Percentiles rank a stretch among this genome's conserved stretches.
Conservation (phyloP, 2,329 filamentous ascomycete genomes). For the Aspergillus sp. region DNA sequence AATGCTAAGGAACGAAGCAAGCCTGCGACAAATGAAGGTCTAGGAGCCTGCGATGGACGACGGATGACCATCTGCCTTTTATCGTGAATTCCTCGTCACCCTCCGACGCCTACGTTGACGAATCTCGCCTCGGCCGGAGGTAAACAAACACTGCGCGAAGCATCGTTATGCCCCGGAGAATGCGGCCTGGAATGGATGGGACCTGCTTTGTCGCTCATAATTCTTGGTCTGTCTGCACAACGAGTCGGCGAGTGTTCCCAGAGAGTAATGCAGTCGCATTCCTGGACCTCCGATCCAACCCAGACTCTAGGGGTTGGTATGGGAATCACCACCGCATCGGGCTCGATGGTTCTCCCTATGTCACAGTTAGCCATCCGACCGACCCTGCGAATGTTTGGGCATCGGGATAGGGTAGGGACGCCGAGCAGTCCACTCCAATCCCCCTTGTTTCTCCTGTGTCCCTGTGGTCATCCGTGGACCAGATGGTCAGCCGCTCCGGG, state of each 20-base stretch:
- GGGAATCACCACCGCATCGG: not conserved
- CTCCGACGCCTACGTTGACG: slow-evolving; percentile 7
- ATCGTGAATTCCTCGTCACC: slow-evolving; percentile 5
- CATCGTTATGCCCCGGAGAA: slow-evolving; percentile 10
- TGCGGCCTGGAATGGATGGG: slow-evolving; percentile 16
- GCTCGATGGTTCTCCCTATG: not conserved
- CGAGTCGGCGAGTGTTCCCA: not conserved
- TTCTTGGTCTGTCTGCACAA: not conserved
- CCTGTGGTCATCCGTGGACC: not conserved
- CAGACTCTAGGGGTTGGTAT: not conserved
- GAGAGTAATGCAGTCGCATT: not conserved
- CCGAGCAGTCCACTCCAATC: not conserved
- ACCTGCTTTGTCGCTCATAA: not conserved
- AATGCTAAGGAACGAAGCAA: not conserved
- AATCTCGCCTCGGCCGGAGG: not conserved
- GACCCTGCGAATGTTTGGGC: not conserved
- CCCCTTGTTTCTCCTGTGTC: not conserved
- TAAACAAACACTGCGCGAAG: slow-evolving; percentile 10
- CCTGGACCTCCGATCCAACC: not conserved
- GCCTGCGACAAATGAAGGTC: slow-evolving; percentile 1
- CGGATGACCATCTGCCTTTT: slow-evolving; percentile 14
- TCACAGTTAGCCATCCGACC: not conserved
- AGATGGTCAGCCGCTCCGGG: not conserved
- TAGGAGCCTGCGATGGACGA: slow-evolving; percentile 4
- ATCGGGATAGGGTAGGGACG: not conserved